Evolutionary conservation across 371 early-diverging fungal species (phyloP).

Genomic region (Mucor velutinosus): DNA sequence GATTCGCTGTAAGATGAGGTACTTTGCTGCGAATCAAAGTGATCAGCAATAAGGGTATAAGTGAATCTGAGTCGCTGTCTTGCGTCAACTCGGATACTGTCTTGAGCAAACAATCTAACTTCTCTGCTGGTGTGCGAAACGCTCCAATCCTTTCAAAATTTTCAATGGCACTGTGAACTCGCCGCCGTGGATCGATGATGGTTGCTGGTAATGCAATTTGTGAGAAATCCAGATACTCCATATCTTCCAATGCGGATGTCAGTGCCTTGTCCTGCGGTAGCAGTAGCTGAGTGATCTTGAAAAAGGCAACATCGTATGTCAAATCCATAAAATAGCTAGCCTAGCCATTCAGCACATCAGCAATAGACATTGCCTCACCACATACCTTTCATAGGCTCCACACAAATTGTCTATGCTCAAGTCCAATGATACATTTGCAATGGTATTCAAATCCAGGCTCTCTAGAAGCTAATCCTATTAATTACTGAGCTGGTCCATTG

Average conservation of each 20-base stretch:
- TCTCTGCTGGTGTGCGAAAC: constrained; percentile 55
- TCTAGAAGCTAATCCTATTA: neutral
- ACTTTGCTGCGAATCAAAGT: constrained; percentile 54
- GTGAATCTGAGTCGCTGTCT: constrained; percentile 43
- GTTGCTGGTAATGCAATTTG: constrained; percentile 52
- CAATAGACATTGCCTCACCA: neutral
- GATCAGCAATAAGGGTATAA: constrained; percentile 54
- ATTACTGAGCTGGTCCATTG: neutral
- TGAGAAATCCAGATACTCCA: constrained; percentile 50
- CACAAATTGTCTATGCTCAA: constrained; percentile 27
- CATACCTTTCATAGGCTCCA: constrained; percentile 45
- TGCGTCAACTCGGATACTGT: constrained; percentile 36
- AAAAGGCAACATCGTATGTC: constrained; percentile 62
- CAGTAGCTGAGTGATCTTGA: constrained; percentile 50
- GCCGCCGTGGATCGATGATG: constrained; percentile 28
- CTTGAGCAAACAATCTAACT: constrained; percentile 48
- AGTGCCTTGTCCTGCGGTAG: constrained; percentile 43
- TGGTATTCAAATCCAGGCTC: neutral
- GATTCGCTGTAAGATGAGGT: constrained; percentile 55
- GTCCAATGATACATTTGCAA: neutral
- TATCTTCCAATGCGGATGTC: constrained; percentile 36
- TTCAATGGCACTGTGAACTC: constrained; percentile 43
- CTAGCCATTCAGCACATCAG: too few species aligned
- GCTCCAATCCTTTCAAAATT: constrained; percentile 54
- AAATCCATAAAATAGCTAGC: constrained; percentile 55